Conservation (phyloP, 2,329 filamentous ascomycete genomes). For the Aspergillus sp. region DNA sequence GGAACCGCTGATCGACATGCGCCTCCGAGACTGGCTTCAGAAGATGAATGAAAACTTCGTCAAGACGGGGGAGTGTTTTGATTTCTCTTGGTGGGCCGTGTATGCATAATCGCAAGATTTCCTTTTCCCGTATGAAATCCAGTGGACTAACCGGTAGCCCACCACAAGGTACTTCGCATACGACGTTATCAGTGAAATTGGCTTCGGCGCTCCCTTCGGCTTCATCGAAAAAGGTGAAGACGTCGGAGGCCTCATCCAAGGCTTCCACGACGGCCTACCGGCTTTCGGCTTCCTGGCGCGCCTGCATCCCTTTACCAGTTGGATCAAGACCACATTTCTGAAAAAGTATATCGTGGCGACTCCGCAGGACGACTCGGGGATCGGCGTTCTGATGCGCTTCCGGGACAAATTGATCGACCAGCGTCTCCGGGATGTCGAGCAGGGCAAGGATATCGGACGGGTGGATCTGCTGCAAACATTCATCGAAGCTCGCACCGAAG, state of each 20-base stretch:
- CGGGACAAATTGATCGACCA: slow-evolving; percentile 54
- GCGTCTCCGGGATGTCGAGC: slow-evolving; percentile 49
- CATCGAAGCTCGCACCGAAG: slow-evolving; percentile 45
- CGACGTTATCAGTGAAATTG: slow-evolving; percentile 58
- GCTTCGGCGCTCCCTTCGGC: slow-evolving; percentile 57
- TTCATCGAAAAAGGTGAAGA: slow-evolving; percentile 56
- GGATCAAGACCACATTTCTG: slow-evolving; percentile 54
- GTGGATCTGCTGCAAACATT: slow-evolving; percentile 57
- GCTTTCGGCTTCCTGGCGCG: slow-evolving; percentile 54
- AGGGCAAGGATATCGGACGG: slow-evolving; percentile 45
- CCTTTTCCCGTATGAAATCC: not conserved
- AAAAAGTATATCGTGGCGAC: slow-evolving; percentile 55
- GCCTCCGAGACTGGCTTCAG: slow-evolving; percentile 52
- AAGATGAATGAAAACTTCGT: slow-evolving; percentile 51
- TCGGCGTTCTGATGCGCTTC: slow-evolving; percentile 59
- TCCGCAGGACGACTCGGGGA: slow-evolving; percentile 54
- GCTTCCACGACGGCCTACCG: slow-evolving; percentile 54
- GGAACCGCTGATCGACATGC: slow-evolving; percentile 56
- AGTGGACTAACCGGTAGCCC: not conserved
- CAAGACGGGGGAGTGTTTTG: slow-evolving; percentile 46
- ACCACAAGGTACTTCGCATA: slow-evolving; percentile 52
- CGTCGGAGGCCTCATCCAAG: slow-evolving; percentile 54
- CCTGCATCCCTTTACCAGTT: slow-evolving; percentile 55
- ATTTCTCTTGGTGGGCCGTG: slow-evolving; percentile 58
- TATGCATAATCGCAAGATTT: slow-evolving; percentile 20